A percentile compares a stretch with the other conserved stretches of the same genome.
Conservation (phyloP, 139 green algal genomes). For the Spirogloea muscicola region DNA sequence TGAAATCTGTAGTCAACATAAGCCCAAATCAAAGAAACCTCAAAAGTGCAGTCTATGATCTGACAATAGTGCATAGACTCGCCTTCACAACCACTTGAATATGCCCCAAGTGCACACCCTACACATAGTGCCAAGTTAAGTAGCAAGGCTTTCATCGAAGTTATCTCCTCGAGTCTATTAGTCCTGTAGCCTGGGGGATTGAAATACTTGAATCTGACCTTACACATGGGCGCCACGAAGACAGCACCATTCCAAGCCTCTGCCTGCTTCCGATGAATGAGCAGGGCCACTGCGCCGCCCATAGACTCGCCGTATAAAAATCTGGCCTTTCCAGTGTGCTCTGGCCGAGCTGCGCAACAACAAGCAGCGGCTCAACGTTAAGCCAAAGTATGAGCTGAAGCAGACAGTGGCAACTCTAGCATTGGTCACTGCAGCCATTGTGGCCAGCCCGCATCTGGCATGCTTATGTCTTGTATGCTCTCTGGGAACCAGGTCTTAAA, state of each 20-base stretch:
- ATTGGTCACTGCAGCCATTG: neutral
- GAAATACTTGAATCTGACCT: too few species aligned
- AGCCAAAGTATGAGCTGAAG: neutral
- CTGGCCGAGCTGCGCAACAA: constrained; percentile 18
- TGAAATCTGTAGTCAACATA: constrained; percentile 6
- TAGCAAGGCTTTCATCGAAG: too few species aligned
- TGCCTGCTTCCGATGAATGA: constrained; percentile 14
- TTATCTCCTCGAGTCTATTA: too few species aligned
- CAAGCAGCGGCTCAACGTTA: neutral
- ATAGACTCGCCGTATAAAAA: constrained; percentile 40
- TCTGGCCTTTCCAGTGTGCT: constrained; percentile 29
- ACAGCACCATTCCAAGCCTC: constrained; percentile 21
- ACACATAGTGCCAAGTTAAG: too few species aligned
- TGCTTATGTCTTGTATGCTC: neutral
- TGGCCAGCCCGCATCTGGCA: neutral
- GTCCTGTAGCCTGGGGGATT: too few species aligned
- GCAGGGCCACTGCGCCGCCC: constrained; percentile 19
- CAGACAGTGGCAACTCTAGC: neutral
- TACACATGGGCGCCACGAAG: constrained; percentile 43
- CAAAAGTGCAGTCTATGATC: too few species aligned
- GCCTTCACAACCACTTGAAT: too few species aligned
- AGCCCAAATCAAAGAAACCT: too few species aligned
- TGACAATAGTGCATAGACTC: too few species aligned
- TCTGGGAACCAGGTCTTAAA: too few species aligned
- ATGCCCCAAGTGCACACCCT: too few species aligned